These are phyloP conservation scores for Echinosophora koreensis DNA, from an alignment of 306 rosid genomes.

Conservation along the genomic window DNA sequence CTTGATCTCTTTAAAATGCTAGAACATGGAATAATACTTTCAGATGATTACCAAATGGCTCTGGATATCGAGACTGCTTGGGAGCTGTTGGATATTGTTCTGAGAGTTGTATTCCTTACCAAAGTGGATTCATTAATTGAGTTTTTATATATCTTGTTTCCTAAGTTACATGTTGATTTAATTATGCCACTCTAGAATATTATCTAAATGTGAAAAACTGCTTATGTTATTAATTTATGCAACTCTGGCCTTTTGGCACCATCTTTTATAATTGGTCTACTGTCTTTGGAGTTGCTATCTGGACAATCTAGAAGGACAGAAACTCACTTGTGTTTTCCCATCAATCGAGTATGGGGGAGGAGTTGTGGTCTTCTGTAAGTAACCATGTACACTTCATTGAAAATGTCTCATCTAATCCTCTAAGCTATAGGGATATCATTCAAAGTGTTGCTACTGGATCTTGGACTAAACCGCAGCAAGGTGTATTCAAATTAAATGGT, in stretches of 20 bases:
- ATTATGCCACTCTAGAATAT: neutral
- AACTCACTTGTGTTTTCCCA: no score
- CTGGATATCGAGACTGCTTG: conserved; percentile 53
- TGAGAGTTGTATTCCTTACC: conserved; percentile 41
- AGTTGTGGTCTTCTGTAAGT: no score
- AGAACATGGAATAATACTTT: conserved; percentile 16
- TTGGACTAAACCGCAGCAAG: no score
- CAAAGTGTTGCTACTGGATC: no score
- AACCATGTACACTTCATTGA: no score
- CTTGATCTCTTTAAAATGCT: neutral
- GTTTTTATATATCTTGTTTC: conserved; percentile 36
- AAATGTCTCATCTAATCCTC: no score
- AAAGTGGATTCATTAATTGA: conserved; percentile 48
- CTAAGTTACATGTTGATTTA: neutral
- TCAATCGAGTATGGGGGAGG: no score
- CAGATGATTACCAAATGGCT: conserved; percentile 58
- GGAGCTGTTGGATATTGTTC: conserved; percentile 51
- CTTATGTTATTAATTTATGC: neutral
- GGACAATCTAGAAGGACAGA: no score
- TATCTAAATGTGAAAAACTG: neutral
- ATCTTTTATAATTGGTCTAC: neutral
- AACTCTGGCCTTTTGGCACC: neutral
- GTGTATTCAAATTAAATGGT: no score
- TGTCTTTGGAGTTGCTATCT: no score
- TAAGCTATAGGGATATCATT: no score